phyloP scores from a whole-genome alignment of 768 basidiomycete species.

The Mycena filopes region DNA sequence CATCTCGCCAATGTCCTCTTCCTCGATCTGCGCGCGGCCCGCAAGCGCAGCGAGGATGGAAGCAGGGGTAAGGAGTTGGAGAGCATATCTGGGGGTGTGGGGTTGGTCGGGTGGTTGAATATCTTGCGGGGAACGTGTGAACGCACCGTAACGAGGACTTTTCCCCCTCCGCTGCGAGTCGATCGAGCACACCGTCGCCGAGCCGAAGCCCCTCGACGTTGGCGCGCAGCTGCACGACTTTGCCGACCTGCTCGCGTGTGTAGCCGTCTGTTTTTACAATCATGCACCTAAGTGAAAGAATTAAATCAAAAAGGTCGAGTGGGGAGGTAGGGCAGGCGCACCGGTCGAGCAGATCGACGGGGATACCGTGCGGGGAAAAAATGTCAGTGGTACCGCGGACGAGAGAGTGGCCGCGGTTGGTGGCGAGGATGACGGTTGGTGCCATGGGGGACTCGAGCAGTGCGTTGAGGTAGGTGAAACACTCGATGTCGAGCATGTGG shows the following conservation, averaged over 20 bases:
- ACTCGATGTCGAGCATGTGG: constrained; percentile 99
- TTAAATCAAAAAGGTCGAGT: neutral
- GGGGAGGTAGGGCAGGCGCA: too few species aligned
- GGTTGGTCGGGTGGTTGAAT: constrained; percentile 42
- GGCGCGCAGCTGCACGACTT: constrained; percentile 63
- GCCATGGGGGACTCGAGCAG: constrained; percentile 97
- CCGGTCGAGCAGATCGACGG: constrained; percentile 94
- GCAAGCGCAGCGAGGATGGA: constrained; percentile 85
- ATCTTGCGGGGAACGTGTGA: too few species aligned
- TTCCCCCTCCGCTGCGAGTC: constrained; percentile 42
- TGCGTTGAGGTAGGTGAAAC: constrained; percentile 98
- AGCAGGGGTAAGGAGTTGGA: constrained; percentile 46
- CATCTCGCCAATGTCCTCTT: constrained; percentile 94
- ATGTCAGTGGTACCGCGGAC: constrained; percentile 96
- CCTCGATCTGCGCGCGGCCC: constrained; percentile 83
- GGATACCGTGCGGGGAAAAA: constrained; percentile 91
- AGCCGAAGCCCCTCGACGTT: constrained; percentile 83
- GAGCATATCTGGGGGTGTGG: constrained; percentile 10
- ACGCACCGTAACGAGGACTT: constrained; percentile 21
- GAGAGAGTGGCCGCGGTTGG: constrained; percentile 92
- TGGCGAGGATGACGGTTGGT: constrained; percentile 96
- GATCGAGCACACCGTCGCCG: constrained; percentile 44
- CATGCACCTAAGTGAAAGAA: constrained; percentile 69
- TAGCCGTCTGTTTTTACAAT: constrained; percentile 94
- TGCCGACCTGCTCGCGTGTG: constrained; percentile 41